Base-by-base conservation (phyloP, 441 rosid genomes). In the Daphne laureola region DNA sequence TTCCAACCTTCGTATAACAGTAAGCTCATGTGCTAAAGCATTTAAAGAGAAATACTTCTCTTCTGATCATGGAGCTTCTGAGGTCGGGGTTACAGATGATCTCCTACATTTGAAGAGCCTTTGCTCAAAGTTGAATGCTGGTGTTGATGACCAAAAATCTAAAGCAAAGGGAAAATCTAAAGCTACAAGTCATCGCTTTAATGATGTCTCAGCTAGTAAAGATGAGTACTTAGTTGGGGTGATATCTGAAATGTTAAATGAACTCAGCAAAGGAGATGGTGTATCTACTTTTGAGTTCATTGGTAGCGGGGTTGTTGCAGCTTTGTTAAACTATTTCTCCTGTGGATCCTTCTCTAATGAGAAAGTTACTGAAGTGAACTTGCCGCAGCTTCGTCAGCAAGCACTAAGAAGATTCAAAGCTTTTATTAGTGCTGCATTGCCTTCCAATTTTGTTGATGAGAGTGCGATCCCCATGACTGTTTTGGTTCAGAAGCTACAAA, bases 261-360 rank as follows among this genome's bases (percentile, higher is more conserved):
- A 95, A 68, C 74, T 95, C 55, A 77, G 86, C 62, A 95, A 88
- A 73, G 99, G 99, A 59, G 95, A 89, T 62, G 96, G 99, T 55
- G 99, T 95, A 48, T 91, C 99, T 59, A 95, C 99, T 17, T 95
- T 95, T 79, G 98, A 95, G 82, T 95, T 95, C 61, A 79, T 85
- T 58, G 95, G 99, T 55, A 95, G 99, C 75, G 99, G 99, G 57
- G 99, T 80, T 57, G 97, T 95, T 61, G 90, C 82, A 57, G 92
- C 97, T 51, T 82, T 91, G 78, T 80, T 95, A 43, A 89, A 88
- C 67, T 95, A 82, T 63, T 95, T 95, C 65, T 86, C 98, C 56
- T 86, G 93, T 63, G 96, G 96, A 42, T 72, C 74, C 64, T 88
- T 78, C 63, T 80, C 89, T 7, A 92, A 79, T 79, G 98, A 91